Evolutionary conservation across 1,139 yeast genomes (phyloP).

Genomic region (Arxiozyma heterogenica): DNA sequence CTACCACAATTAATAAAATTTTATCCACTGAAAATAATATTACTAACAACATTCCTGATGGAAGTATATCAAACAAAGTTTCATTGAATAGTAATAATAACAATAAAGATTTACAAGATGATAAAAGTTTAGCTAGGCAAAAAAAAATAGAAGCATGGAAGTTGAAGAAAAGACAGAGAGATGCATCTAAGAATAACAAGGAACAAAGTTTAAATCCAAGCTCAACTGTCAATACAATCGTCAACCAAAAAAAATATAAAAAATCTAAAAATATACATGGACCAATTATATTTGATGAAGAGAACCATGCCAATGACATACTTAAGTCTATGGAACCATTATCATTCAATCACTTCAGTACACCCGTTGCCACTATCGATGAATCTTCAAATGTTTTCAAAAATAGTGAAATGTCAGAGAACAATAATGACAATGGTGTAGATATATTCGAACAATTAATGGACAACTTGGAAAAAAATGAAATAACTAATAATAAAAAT

Average conservation of each 20-base stretch:
- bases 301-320: constrained; percentile 16
- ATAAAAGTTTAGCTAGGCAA: constrained; percentile 15
- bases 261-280: constrained; percentile 5
- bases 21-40: background rate
- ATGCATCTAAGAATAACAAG: constrained; percentile 7
- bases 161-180: constrained; percentile 33
- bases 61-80: background rate
- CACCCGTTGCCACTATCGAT: background rate
- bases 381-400: background rate
- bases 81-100: background rate
- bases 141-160: constrained; percentile 37
- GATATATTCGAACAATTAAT: constrained; percentile 30
- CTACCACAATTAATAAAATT: background rate
- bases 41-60: constrained; percentile 11
- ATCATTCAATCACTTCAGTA: background rate
- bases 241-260: constrained; percentile 6
- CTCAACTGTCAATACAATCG: too few species aligned
- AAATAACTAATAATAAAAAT: background rate
- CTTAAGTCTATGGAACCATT: background rate
- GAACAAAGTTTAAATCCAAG: background rate
- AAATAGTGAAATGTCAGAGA: background rate
- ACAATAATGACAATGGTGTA: background rate
- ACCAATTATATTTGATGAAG: constrained; percentile 15
- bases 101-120: constrained; percentile 3
- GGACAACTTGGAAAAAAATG: constrained; percentile 9